These are phyloP conservation scores for Gossypium arboreum DNA, from an alignment of 345 rosid genomes.

Conservation along the genomic window DNA sequence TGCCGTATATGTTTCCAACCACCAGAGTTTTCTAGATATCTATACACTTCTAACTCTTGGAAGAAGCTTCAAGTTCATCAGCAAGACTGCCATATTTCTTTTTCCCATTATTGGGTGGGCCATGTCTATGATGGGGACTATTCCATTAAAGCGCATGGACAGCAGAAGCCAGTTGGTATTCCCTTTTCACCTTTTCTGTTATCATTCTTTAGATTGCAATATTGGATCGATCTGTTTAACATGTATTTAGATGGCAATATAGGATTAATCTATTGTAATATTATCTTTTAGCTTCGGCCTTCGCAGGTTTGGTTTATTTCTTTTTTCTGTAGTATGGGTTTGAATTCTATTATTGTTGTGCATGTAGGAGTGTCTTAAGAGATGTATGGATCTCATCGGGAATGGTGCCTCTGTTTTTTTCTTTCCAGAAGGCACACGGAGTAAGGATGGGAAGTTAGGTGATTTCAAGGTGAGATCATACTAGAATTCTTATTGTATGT, in stretches of 20 bases:
- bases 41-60: slow-evolving; percentile 83
- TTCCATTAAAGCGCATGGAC: slow-evolving; percentile 91
- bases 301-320: background rate
- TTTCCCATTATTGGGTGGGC: slow-evolving; percentile 90
- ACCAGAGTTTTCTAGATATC: slow-evolving; percentile 90
- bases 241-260: background rate
- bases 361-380: slow-evolving; percentile 78
- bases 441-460: slow-evolving; percentile 79
- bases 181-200: background rate
- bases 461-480: slow-evolving; percentile 68
- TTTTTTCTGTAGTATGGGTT: slow-evolving; percentile 3
- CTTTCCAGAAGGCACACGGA: slow-evolving; percentile 95
- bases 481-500: background rate
- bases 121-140: slow-evolving; percentile 74
- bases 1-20: slow-evolving; percentile 88
- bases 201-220: background rate
- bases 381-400: slow-evolving; percentile 70
- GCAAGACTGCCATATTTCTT: slow-evolving; percentile 78
- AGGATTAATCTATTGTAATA: background rate
- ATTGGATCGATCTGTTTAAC: background rate
- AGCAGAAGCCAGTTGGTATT: slow-evolving; percentile 85
- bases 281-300: background rate
- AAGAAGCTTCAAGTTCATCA: slow-evolving; percentile 80
- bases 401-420: slow-evolving; percentile 81
- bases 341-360: slow-evolving; percentile 18